A percentile compares a stretch with the other conserved stretches of the same genome.
Conservation (phyloP, 495 filamentous ascomycete species). For the Talaromyces ruber region DNA sequence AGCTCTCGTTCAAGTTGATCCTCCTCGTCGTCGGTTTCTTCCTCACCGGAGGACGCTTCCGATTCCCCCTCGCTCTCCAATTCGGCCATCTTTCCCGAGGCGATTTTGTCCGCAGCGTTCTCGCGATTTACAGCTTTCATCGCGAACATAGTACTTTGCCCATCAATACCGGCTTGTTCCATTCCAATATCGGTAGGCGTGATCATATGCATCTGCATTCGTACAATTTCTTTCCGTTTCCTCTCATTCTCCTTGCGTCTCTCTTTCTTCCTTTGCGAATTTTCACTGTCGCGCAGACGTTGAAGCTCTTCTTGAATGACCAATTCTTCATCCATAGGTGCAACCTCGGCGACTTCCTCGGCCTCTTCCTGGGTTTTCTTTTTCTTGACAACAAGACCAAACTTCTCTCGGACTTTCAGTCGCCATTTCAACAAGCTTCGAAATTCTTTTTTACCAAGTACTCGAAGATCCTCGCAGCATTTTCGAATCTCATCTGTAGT, state of each 20-base stretch:
- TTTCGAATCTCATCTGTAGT: slow-evolving; percentile 80
- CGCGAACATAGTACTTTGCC: slow-evolving; percentile 73
- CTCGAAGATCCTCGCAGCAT: slow-evolving; percentile 83
- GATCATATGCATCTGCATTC: slow-evolving; percentile 95
- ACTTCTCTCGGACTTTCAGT: slow-evolving; percentile 80
- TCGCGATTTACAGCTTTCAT: slow-evolving; percentile 71
- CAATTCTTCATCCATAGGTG: slow-evolving; percentile 89
- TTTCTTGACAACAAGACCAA: slow-evolving; percentile 77
- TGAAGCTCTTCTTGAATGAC: slow-evolving; percentile 81
- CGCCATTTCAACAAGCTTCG: slow-evolving; percentile 89
- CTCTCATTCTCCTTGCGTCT: slow-evolving; percentile 77
- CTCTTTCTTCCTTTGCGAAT: slow-evolving; percentile 65
- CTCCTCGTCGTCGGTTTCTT: slow-evolving; percentile 66
- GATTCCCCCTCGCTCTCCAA: slow-evolving; percentile 47
- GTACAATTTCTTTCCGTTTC: slow-evolving; percentile 81
- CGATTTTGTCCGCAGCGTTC: slow-evolving; percentile 58
- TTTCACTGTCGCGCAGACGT: slow-evolving; percentile 68
- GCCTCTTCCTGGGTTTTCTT: slow-evolving; percentile 32
- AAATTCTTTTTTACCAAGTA: slow-evolving; percentile 92
- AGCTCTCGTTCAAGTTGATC: slow-evolving; percentile 76
- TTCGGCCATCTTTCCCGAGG: slow-evolving; percentile 66
- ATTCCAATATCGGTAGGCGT: slow-evolving; percentile 92
- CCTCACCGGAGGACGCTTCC: slow-evolving; percentile 51
- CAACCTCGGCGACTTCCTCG: slow-evolving; percentile 62
- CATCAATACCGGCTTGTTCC: slow-evolving; percentile 73